Evolutionary conservation across 1,284 basidiomycete species (phyloP).

Genomic region (Ganoderma leucocontextum): DNA sequence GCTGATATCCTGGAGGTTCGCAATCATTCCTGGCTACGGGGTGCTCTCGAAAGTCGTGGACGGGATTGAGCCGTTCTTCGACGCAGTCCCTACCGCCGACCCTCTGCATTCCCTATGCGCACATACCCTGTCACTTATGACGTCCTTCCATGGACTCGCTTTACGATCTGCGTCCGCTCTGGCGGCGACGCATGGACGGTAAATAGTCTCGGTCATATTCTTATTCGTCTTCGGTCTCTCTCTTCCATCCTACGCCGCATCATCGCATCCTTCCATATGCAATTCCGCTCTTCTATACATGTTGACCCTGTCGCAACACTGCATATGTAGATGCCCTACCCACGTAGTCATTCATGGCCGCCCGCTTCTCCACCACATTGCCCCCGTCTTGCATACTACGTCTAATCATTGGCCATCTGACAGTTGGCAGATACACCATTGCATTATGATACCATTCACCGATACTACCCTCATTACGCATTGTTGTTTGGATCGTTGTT

Average conservation of each 20-base stretch:
- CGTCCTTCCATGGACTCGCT: background rate
- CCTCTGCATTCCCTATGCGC: constrained; percentile 8
- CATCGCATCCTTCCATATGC: constrained; percentile 18
- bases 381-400: constrained; percentile 10
- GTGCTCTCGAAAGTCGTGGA: constrained; percentile 41
- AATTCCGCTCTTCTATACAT: constrained; percentile 16
- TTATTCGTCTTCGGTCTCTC: constrained; percentile 26
- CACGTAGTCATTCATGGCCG: background rate
- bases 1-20: constrained; percentile 79
- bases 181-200: constrained; percentile 19
- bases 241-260: constrained; percentile 22
- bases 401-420: background rate
- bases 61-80: constrained; percentile 19
- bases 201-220: constrained; percentile 16
- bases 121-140: background rate
- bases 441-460: constrained; percentile 10
- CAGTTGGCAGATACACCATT: background rate
- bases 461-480: background rate
- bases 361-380: background rate
- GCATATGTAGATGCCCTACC: constrained; percentile 2
- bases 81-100: background rate
- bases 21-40: constrained; percentile 76
- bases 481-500: constrained; percentile 8
- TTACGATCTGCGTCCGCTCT: constrained; percentile 15
- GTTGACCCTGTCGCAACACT: constrained; percentile 13